A percentile compares a stretch with the other conserved stretches of the same genome.
These are phyloP conservation scores for Septoria linicola DNA, from an alignment of 2,329 filamentous ascomycete genomes.

Conservation along the genomic window DNA sequence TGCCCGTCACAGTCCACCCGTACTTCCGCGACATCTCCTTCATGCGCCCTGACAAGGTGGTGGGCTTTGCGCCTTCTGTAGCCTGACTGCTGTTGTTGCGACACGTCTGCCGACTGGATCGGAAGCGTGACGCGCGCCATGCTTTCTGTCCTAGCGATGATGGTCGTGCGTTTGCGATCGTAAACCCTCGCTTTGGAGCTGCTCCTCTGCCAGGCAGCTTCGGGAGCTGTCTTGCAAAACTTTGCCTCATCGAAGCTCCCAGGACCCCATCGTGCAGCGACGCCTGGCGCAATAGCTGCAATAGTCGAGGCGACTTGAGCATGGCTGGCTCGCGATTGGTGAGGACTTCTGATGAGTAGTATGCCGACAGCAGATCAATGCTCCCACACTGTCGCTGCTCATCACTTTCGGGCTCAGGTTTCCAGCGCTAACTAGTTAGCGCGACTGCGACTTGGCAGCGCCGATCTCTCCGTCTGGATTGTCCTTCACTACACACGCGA, in stretches of 20 bases:
- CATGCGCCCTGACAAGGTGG: constrained; percentile 61
- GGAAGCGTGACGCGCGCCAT: constrained; percentile 25
- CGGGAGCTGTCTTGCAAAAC: constrained; percentile 11
- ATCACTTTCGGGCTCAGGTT: neutral
- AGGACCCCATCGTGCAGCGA: constrained; percentile 15
- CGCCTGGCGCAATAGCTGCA: constrained; percentile 20
- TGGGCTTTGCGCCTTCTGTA: constrained; percentile 18
- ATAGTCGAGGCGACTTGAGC: constrained; percentile 20
- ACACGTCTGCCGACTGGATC: constrained; percentile 33
- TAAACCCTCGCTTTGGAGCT: constrained; percentile 15
- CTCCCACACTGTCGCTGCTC: neutral
- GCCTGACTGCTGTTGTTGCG: constrained; percentile 38
- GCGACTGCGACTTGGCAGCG: neutral
- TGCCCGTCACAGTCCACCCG: constrained; percentile 88
- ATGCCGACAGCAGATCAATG: neutral
- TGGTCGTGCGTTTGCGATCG: constrained; percentile 11
- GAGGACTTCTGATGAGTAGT: neutral
- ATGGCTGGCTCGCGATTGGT: constrained; percentile 16
- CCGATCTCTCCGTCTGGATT: too few relatives aligned
- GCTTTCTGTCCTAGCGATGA: constrained; percentile 7
- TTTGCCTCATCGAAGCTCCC: constrained; percentile 14
- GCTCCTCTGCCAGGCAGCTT: constrained; percentile 10
- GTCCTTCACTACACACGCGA: too few relatives aligned
- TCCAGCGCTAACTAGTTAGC: too few relatives aligned
- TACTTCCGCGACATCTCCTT: constrained; percentile 88